phyloP scores from a whole-genome alignment of 2,329 filamentous ascomycete genomes.

The Nothopassalora personata region DNA sequence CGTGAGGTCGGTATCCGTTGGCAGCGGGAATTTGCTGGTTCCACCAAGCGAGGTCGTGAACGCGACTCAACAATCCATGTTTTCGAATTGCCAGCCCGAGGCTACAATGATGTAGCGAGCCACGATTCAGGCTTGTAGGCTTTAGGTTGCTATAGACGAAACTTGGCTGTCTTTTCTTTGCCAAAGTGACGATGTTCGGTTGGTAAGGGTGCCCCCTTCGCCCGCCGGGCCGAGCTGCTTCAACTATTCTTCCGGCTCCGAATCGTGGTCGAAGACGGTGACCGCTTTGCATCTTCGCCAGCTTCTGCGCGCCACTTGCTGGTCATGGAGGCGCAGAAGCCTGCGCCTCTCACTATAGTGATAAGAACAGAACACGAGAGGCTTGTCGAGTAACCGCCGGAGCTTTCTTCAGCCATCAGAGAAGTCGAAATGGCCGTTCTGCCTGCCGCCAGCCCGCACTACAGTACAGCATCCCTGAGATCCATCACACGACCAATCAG shows the following conservation, averaged over 20 bases:
- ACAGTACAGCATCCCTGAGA: slow-evolving; percentile 2
- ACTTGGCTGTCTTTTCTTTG: background rate
- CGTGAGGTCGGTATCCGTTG: background rate
- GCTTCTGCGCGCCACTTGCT: background rate
- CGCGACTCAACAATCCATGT: background rate
- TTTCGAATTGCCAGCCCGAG: background rate
- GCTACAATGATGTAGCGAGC: background rate
- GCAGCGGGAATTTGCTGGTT: background rate
- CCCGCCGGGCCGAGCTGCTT: background rate
- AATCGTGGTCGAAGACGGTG: background rate
- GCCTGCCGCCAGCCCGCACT: slow-evolving; percentile 12
- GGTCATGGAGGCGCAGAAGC: background rate
- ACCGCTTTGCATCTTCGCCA: background rate
- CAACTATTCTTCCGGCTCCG: background rate
- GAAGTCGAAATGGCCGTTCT: background rate
- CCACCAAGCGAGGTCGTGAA: background rate
- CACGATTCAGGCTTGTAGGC: background rate
- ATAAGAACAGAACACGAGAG: background rate
- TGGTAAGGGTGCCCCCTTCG: background rate
- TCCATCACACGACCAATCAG: slow-evolving; percentile 12
- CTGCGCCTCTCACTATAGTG: background rate
- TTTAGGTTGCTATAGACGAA: background rate
- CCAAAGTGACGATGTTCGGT: slow-evolving; percentile 1
- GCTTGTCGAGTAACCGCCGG: background rate
- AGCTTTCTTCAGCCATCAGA: background rate